Percentiles rank a stretch among this genome's conserved stretches.
These are phyloP conservation scores for Suhomyces atakaporum DNA, from an alignment of 1,139 yeast genomes.

Conservation along the genomic window DNA sequence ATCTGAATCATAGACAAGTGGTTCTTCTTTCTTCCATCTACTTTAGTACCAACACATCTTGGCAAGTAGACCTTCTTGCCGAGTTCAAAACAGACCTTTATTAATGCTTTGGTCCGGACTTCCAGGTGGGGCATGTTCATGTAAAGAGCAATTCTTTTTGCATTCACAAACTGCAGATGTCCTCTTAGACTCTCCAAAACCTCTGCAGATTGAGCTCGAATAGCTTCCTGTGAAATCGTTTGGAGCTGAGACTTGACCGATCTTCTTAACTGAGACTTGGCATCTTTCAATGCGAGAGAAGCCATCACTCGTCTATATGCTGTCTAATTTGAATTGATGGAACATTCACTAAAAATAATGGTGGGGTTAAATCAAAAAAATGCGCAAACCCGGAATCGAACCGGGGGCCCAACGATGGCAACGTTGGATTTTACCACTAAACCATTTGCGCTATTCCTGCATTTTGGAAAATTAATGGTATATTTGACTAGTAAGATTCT, in stretches of 20 bases:
- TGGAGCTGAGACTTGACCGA: constrained; percentile 12
- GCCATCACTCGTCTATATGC: too few relatives aligned
- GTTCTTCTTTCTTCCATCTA: constrained; percentile 35
- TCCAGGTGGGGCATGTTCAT: constrained; percentile 71
- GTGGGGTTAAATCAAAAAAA: constrained; percentile 5
- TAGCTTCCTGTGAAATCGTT: constrained; percentile 10
- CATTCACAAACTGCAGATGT: constrained; percentile 41
- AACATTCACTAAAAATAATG: neutral
- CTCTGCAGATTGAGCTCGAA: constrained; percentile 14
- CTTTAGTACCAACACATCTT: constrained; percentile 33
- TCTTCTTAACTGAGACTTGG: constrained; percentile 15
- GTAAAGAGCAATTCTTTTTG: constrained; percentile 58
- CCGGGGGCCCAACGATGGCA: constrained; percentile 12
- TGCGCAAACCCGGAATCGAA: constrained; percentile 12
- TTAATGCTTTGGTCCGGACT: constrained; percentile 54
- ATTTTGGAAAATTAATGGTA: too few relatives aligned
- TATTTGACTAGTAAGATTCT: too few relatives aligned
- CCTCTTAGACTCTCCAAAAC: constrained; percentile 32
- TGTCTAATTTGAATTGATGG: too few relatives aligned
- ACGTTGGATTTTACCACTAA: constrained; percentile 10
- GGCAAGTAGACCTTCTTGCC: constrained; percentile 55
- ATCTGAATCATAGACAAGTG: constrained; percentile 63
- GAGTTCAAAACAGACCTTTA: constrained; percentile 48
- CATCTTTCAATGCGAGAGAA: constrained; percentile 7
- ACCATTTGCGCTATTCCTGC: constrained; percentile 6